phyloP scores from a whole-genome alignment of 2,329 filamentous ascomycete genomes.

The Scedosporium dehoogii region DNA sequence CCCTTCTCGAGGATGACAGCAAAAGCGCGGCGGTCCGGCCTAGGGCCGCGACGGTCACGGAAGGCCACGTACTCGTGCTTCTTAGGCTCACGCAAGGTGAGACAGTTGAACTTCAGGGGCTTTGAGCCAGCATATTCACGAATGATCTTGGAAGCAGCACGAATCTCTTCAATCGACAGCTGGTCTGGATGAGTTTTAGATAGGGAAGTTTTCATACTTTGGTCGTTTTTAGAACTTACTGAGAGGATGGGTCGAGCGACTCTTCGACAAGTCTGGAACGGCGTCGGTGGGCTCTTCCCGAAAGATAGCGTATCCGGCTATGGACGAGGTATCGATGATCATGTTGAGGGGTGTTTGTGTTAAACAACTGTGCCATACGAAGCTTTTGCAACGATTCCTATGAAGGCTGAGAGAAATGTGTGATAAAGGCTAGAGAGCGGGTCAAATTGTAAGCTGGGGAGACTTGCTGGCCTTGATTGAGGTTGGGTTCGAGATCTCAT shows the following conservation, averaged over 20 bases:
- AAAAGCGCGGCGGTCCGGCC: conserved; percentile 38
- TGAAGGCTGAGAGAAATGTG: no score
- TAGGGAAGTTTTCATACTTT: not conserved
- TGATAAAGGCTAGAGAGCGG: no score
- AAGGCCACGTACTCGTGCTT: no score
- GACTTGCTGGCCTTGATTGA: no score
- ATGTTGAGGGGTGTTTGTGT: conserved; percentile 24
- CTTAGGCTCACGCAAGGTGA: conserved; percentile 36
- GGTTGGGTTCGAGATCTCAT: no score
- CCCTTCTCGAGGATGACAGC: conserved; percentile 36
- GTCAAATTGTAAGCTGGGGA: no score
- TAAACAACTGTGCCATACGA: conserved; percentile 17
- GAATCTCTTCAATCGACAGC: conserved; percentile 45
- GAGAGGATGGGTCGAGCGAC: conserved; percentile 25
- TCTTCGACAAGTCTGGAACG: conserved; percentile 22
- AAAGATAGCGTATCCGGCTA: conserved; percentile 35
- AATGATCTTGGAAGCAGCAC: conserved; percentile 37
- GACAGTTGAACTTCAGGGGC: conserved; percentile 44
- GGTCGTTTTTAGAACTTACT: conserved; percentile 14
- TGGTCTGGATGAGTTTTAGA: conserved; percentile 27
- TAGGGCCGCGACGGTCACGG: conserved; percentile 17
- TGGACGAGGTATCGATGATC: conserved; percentile 30
- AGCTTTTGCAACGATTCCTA: no score
- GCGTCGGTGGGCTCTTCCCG: conserved; percentile 29
- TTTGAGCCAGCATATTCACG: conserved; percentile 24